phyloP scores from a whole-genome alignment of 352 stramenopile species.

The Phytophthora nicotianae region DNA sequence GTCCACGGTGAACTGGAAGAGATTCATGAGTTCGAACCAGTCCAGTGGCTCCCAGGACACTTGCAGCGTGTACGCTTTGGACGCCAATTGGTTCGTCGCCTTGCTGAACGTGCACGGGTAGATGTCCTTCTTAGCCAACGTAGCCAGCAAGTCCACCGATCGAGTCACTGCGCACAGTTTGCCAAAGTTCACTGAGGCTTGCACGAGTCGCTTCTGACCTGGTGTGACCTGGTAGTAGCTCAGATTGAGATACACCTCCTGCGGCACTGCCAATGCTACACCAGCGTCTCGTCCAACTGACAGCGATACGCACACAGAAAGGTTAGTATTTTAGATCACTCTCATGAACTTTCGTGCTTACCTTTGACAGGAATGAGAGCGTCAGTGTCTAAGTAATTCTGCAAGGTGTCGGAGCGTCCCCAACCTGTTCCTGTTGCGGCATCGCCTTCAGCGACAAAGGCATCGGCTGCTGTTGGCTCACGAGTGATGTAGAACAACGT shows the following conservation, averaged over 20 bases:
- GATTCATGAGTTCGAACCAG: conserved; percentile 96
- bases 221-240: conserved; percentile 81
- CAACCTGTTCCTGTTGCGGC: conserved; percentile 43
- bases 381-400: conserved; percentile 62
- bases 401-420: conserved; percentile 62
- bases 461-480: conserved; percentile 59
- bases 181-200: conserved; percentile 73
- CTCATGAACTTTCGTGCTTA: conserved; percentile 22
- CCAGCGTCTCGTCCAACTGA: conserved; percentile 53
- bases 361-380: conserved; percentile 77
- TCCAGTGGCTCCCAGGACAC: conserved; percentile 89
- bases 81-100: conserved; percentile 68
- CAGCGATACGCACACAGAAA: neutral
- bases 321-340: conserved; percentile 7
- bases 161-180: conserved; percentile 74
- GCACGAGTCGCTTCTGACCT: conserved; percentile 66
- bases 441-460: conserved; percentile 58
- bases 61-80: conserved; percentile 84
- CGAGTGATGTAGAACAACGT: conserved; percentile 91
- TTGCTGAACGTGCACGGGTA: conserved; percentile 63
- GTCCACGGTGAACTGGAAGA: conserved; percentile 94
- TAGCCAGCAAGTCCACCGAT: conserved; percentile 60
- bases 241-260: conserved; percentile 76
- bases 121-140: conserved; percentile 76
- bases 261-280: conserved; percentile 56